Evolutionary conservation across 2,329 filamentous ascomycete species (phyloP), one percentile per base, ranked within the genome.

Genomic region (Ophiosphaerella korrae): DNA sequence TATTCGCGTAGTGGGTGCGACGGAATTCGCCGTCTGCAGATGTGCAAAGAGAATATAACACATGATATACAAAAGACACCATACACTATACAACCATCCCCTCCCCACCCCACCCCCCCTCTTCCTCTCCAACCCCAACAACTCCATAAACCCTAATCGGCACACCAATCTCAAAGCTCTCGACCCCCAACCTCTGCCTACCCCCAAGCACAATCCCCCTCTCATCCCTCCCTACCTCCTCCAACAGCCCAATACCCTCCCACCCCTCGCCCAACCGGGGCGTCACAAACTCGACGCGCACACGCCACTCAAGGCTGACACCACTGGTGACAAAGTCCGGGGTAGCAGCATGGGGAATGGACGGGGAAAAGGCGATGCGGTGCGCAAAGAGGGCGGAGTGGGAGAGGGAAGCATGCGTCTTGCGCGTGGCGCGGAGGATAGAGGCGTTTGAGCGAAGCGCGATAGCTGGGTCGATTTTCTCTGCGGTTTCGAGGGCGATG

Each of bases 281-380:
- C 5, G 93, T 93, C 23, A 96, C 92, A 74, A 99, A 99, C 74
- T 97, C 92, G 50, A 99, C 85, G 1, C 90, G 81, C 31, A 99
- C 79, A 71, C 88, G 89, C 94, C 94, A 99, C 60, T 91, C 88
- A 23, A 97, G 78, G 57, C 84, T 89, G 3, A 99, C 84, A 2
- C 92, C 92, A 54, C 86, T 96, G 0, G 94, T 99, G 40, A 95
- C 83, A 61, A 99, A 96, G 57, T 94, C 92, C 0, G 94, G 94
- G 1, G 92, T 96, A 0, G 90, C 92, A 12, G 82, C 82, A 14
- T 88, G 82, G 0, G 94, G 94, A 42, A 99, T 92, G 0, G 90
- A 88, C 0, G 92, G 89, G 7, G 82, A 87, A 66, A 97, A 97
- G 6, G 89, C 85, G 18, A 93, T 81, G 42, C 91, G 83, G 7